Base-by-base conservation (phyloP, 169 alveolate species). In the Hepatocystis sp. region DNA sequence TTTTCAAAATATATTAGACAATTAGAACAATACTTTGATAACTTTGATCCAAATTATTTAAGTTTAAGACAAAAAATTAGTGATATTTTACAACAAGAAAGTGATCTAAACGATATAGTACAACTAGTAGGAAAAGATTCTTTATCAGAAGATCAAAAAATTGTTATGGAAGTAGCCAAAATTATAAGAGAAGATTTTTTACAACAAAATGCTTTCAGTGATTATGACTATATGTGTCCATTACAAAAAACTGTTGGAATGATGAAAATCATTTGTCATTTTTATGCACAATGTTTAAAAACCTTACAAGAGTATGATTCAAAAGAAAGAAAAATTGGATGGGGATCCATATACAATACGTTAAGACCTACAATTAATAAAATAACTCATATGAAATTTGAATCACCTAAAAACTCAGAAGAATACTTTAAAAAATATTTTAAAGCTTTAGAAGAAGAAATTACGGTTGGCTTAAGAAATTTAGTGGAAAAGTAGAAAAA, bases 71-170 rank as follows among this genome's bases (percentile, higher is more conserved):
- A 96, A 78, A 96, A 84, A 84, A 91, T 98, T 58, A 96, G 96
- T 84, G 97, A 97, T 86, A 95, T 98, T 32, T 93, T 98, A 36
- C 99, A 97, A 55, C 95, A 97, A 91, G 99, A 98, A 93, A 95
- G 95, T 56, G 99, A 98, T 66, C 93, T 98, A 47, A 93, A 96
- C 84, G 99, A 98, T 89, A 98, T 98, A 64, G 99, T 98, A 25
- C 99, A 98, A 91, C 94, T 98, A 67, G 99, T 98, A 71, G 99
- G 99, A 64, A 96, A 96, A 84, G 99, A 98, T 85, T 97, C 99
- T 23, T 96, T 98, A 40, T 96, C 99, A 13, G 99, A 98, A 93
- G 98, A 96, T 61, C 98, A 96, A 81, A 96, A 95, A 78, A 90
- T 96, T 30, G 91, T 91, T 4, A 90, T 95, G 85, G 98, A 97